Evolutionary conservation across 73 alveolate genomes (phyloP), one percentile per base, ranked within the genome.

Genomic region (Tetrahymena thermophila): DNA sequence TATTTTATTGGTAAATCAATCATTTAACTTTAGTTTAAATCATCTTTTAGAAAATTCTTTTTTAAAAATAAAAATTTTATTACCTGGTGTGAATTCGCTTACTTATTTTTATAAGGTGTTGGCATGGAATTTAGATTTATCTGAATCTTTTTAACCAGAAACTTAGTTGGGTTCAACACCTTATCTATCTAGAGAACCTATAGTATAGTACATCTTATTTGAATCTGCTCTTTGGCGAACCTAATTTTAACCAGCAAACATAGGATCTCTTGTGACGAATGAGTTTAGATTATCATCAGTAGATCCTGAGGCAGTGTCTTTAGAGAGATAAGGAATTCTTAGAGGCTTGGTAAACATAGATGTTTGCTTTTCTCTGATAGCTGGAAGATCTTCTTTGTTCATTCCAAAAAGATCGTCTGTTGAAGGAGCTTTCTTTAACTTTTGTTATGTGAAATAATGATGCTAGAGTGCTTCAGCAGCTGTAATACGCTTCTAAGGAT

Each of bases 71-170:
- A n/a, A n/a, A n/a, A n/a, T n/a, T n/a, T n/a, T n/a, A 71, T 28
- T 71, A 71, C 89, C 89, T 71, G 89, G 89, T 28, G 89, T 71
- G 89, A 71, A 71, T 71, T 71, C 89, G 37, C 89, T 71, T n/a
- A 71, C 89, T 71, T 71, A 71, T 71, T 71, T 71, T 71, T n/a
- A 28, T 28, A 71, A 28, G 35, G 89, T 71, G 89, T 71, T 71
- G 35, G 89, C 89, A 71, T 71, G 89, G 89, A 71, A 71, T n/a
- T 71, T 71, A 71, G 89, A 71, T 71, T 71, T 71, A 71, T 71
- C 89, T 25, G 89, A 71, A 71, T 71, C 89, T 31, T 71, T 71
- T 71, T 71, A 31, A 25, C 89, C 89, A 23, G 89, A 71, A 71
- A 71, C 89, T 23, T 71, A 34, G 31, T n/a, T 71, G 0, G 89